phyloP scores from a whole-genome alignment of 2,329 filamentous ascomycete genomes.

The Paraphoma sp. region DNA sequence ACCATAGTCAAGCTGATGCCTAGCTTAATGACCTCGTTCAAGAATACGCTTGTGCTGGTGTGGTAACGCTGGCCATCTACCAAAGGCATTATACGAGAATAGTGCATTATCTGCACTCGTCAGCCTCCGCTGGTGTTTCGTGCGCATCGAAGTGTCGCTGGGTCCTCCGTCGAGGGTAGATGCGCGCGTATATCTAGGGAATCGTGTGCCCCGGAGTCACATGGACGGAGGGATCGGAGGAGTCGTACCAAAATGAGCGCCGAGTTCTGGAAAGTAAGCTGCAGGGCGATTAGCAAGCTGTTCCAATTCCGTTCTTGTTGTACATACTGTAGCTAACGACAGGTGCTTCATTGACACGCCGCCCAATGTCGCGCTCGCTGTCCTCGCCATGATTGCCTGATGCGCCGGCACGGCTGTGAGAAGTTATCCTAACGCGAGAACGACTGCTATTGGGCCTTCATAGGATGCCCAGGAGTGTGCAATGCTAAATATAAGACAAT shows the following conservation, averaged over 20 bases:
- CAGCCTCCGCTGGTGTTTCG: slow-evolving; percentile 6
- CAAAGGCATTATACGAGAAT: slow-evolving; percentile 91
- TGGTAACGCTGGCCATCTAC: slow-evolving; percentile 86
- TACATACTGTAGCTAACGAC: slow-evolving; percentile 67
- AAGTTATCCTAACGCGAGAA: not conserved
- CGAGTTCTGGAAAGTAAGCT: slow-evolving; percentile 84
- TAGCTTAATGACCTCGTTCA: slow-evolving; percentile 92
- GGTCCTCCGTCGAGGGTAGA: slow-evolving; percentile 1
- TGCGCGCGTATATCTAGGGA: not conserved
- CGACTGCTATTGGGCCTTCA: not conserved
- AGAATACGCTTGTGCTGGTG: slow-evolving; percentile 89
- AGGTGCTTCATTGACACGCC: slow-evolving; percentile 73
- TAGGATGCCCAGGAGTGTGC: not conserved
- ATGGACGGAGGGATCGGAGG: not conserved
- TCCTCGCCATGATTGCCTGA: slow-evolving; percentile 2
- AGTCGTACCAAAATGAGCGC: slow-evolving; percentile 70
- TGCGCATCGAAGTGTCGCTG: not conserved
- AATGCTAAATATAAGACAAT: not conserved
- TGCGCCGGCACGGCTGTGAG: not conserved
- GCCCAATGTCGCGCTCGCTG: slow-evolving; percentile 33
- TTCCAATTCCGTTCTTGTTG: not conserved
- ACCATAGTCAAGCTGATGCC: slow-evolving; percentile 80
- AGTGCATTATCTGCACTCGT: slow-evolving; percentile 78
- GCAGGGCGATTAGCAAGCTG: slow-evolving; percentile 25
- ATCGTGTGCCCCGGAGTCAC: too few species aligned